Evolutionary conservation across 2,329 filamentous ascomycete species (phyloP).

Genomic region (Sphaerulina musiva): DNA sequence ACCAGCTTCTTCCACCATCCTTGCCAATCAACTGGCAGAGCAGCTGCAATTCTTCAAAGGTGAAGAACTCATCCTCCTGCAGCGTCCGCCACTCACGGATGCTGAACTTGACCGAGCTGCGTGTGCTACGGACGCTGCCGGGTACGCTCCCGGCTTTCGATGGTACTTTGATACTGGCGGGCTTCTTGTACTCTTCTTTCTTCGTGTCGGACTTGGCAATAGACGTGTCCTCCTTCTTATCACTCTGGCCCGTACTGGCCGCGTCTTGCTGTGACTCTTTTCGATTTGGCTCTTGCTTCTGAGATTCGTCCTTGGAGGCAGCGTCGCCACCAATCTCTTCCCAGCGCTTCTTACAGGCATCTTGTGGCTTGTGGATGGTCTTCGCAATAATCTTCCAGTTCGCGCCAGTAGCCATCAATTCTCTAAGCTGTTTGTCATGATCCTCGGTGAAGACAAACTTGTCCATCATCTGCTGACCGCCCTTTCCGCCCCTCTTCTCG

Average conservation of each 20-base stretch:
- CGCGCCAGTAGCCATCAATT: not conserved
- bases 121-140: constrained; percentile 10
- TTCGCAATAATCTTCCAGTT: constrained; percentile 12
- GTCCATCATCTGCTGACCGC: not conserved
- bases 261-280: constrained; percentile 19
- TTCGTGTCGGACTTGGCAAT: not conserved
- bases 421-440: constrained; percentile 20
- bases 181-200: constrained; percentile 11
- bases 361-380: constrained; percentile 4
- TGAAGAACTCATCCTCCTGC: constrained; percentile 34
- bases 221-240: constrained; percentile 9
- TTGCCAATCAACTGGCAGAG: constrained; percentile 41
- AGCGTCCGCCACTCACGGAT: constrained; percentile 29
- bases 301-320: constrained; percentile 1
- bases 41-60: constrained; percentile 36
- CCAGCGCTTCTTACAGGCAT: constrained; percentile 10
- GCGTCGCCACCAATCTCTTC: constrained; percentile 10
- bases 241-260: constrained; percentile 14
- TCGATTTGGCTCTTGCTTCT: constrained; percentile 12
- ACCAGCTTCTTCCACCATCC: constrained; percentile 38
- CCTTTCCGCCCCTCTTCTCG: not conserved
- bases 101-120: constrained; percentile 25
- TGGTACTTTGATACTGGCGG: constrained; percentile 11
- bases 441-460: constrained; percentile 16
- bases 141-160: constrained; percentile 14